A percentile compares a stretch with the other conserved stretches of the same genome.
phyloP scores from a whole-genome alignment of 2,329 filamentous ascomycete genomes.

The Apiospora sp. region DNA sequence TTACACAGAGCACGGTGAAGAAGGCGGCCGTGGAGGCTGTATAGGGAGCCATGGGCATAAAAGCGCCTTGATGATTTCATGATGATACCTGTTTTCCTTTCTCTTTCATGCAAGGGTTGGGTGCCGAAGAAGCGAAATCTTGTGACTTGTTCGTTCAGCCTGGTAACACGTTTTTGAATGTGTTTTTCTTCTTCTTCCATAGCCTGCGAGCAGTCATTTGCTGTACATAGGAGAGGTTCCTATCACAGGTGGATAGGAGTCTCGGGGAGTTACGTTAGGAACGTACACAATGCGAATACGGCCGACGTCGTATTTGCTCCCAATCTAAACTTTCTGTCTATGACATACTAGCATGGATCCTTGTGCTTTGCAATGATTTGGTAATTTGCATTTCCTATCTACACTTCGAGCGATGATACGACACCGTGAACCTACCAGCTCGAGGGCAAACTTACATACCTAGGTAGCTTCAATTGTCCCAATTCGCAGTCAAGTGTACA shows the following conservation, averaged over 20 bases:
- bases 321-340: neutral
- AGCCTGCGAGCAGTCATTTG: neutral
- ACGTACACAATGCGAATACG: neutral
- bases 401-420: no score
- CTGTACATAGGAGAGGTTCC: neutral
- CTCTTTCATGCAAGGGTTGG: neutral
- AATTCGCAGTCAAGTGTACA: neutral
- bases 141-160: slow-evolving; percentile 4
- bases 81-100: neutral
- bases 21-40: neutral
- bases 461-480: no score
- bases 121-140: neutral
- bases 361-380: neutral
- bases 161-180: neutral
- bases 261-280: neutral
- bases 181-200: neutral
- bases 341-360: neutral
- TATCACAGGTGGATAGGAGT: neutral
- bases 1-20: neutral
- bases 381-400: no score
- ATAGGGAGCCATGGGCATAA: neutral
- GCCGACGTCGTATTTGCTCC: neutral
- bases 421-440: no score
- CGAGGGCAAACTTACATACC: no score
- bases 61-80: neutral